phyloP scores from a whole-genome alignment of 1,284 basidiomycete genomes.

The Ceratobasidium sp. region DNA sequence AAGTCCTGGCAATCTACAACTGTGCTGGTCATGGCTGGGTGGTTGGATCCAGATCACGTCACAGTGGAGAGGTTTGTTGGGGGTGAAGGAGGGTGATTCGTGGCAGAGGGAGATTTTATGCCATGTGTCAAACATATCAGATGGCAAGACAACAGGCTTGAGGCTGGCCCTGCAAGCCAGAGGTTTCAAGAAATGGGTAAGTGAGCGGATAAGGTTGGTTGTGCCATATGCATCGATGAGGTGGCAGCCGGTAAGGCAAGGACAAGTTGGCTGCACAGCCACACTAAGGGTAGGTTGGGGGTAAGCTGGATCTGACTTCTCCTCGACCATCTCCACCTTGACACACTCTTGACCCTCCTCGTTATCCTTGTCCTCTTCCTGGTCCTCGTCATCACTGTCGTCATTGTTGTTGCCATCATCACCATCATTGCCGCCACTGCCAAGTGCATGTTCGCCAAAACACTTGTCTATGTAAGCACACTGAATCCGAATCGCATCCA shows the following conservation, averaged over 20 bases:
- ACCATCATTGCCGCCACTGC: too few relatives aligned
- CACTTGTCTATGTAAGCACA: slow-evolving; percentile 15
- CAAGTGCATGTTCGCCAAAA: neutral
- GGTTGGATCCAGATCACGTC: neutral
- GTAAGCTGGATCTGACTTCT: neutral
- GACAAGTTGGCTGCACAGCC: slow-evolving; percentile 8
- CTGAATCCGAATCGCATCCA: slow-evolving; percentile 38
- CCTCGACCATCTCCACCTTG: neutral
- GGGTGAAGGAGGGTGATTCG: neutral
- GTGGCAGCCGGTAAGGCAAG: neutral
- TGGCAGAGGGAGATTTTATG: neutral
- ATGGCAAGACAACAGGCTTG: neutral
- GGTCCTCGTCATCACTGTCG: neutral
- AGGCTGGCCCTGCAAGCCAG: neutral
- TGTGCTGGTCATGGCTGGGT: neutral
- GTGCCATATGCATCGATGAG: neutral
- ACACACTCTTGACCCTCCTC: neutral
- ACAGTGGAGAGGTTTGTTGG: neutral
- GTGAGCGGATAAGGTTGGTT: neutral
- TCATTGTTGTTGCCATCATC: too few relatives aligned
- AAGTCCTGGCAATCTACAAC: neutral
- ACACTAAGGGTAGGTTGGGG: slow-evolving; percentile 8
- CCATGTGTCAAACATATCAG: slow-evolving; percentile 4
- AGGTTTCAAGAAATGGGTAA: neutral
- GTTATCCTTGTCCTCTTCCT: neutral